These are phyloP conservation scores for Catunica adiposa DNA, from an alignment of 2,329 filamentous ascomycete genomes.

Conservation along the genomic window DNA sequence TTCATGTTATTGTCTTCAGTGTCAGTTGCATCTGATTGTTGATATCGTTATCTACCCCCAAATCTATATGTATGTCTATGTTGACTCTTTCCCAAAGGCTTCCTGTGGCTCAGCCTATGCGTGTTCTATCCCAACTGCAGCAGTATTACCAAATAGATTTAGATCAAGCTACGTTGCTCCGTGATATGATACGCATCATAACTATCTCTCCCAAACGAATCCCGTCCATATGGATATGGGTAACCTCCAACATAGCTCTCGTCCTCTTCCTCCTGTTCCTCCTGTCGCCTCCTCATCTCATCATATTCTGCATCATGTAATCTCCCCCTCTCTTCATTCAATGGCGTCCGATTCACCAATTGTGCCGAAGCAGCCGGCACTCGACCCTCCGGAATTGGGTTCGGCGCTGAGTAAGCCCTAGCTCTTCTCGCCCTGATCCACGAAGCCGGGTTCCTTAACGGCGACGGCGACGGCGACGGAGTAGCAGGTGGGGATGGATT, in stretches of 20 bases:
- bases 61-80: too few relatives aligned
- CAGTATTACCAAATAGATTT: background rate
- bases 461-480: background rate
- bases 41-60: too few relatives aligned
- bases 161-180: slow-evolving; percentile 5
- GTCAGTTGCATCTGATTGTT: too few relatives aligned
- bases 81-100: background rate
- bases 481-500: background rate
- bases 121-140: background rate
- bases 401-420: slow-evolving; percentile 11
- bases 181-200: slow-evolving; percentile 6
- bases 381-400: background rate
- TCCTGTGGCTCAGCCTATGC: background rate
- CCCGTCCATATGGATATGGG: slow-evolving; percentile 5
- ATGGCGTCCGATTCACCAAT: background rate
- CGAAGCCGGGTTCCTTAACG: background rate
- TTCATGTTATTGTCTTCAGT: too few relatives aligned
- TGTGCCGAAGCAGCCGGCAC: background rate
- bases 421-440: slow-evolving; percentile 6
- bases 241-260: background rate
- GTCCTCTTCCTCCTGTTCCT: background rate
- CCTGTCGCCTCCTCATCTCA: background rate
- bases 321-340: slow-evolving; percentile 2
- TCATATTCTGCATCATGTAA: background rate
- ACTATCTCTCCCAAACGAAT: slow-evolving; percentile 2